Conservation (phyloP, 2,329 filamentous ascomycete genomes). For the Paracorniculantispora psalliotae region DNA sequence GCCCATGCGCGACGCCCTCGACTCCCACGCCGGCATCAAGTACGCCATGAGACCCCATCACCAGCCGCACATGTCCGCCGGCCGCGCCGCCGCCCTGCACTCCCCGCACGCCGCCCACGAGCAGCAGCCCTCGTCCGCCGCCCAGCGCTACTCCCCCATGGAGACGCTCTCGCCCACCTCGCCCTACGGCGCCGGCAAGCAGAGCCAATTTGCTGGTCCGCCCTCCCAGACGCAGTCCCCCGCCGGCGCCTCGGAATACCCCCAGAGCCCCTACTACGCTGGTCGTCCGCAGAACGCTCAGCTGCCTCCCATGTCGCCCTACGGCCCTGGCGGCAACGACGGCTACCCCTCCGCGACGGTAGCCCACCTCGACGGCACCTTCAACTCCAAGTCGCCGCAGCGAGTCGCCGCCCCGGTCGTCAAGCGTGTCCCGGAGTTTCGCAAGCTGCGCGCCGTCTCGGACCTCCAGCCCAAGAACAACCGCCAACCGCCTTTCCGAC, state of each 20-base stretch:
- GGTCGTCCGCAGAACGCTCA: constrained; percentile 53
- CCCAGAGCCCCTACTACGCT: constrained; percentile 54
- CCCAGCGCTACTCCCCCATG: constrained; percentile 95
- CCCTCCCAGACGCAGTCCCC: constrained; percentile 70
- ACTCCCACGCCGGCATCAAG: constrained; percentile 80
- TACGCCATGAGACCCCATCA: constrained; percentile 77
- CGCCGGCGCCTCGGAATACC: constrained; percentile 58
- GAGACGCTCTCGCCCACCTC: constrained; percentile 77
- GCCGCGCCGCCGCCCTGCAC: constrained; percentile 49
- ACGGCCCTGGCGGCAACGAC: constrained; percentile 57
- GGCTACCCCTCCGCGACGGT: constrained; percentile 70
- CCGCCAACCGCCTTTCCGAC: constrained; percentile 79
- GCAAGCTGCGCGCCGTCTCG: constrained; percentile 64
- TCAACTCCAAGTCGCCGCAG: constrained; percentile 55
- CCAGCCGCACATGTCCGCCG: constrained; percentile 61
- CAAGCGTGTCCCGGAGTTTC: constrained; percentile 80
- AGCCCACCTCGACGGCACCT: constrained; percentile 65
- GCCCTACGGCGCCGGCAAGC: constrained; percentile 65
- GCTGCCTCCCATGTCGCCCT: constrained; percentile 68
- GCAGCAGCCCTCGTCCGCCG: constrained; percentile 75
- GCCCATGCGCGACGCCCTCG: constrained; percentile 79
- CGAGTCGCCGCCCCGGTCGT: constrained; percentile 44
- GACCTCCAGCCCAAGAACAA: constrained; percentile 83
- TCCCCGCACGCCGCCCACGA: constrained; percentile 59
- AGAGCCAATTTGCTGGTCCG: constrained; percentile 49